These are phyloP conservation scores for Dioscorea dumetorum DNA, from an alignment of 106 monocot species.

Conservation along the genomic window DNA sequence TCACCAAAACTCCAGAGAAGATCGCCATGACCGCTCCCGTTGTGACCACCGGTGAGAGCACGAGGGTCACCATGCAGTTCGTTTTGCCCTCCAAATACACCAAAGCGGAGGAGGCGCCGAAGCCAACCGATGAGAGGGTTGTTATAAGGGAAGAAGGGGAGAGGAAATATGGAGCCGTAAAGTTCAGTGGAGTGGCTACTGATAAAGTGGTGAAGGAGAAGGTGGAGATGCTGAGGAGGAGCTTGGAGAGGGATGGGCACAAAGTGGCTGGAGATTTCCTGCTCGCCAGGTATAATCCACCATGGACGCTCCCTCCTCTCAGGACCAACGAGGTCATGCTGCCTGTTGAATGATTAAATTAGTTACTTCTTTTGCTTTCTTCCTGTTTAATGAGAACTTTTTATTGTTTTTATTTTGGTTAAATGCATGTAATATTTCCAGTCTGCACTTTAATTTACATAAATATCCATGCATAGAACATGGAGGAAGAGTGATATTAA, in stretches of 20 bases:
- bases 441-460: not conserved
- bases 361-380: not conserved
- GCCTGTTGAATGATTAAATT: conserved; percentile 31
- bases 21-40: conserved; percentile 54
- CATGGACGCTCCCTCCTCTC: conserved; percentile 77
- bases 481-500: too few species aligned
- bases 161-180: conserved; percentile 71
- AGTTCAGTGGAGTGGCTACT: conserved; percentile 60
- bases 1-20: conserved; percentile 29
- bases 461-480: too few species aligned
- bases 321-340: conserved; percentile 93
- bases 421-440: too few species aligned
- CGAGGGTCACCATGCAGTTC: conserved; percentile 72
- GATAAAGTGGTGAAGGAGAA: conserved; percentile 55
- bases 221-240: conserved; percentile 47
- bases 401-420: not conserved
- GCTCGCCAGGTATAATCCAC: conserved; percentile 91
- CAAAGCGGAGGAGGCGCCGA: conserved; percentile 69
- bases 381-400: not conserved
- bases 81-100: conserved; percentile 69
- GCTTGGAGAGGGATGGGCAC: conserved; percentile 71
- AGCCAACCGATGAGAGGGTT: conserved; percentile 75
- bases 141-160: conserved; percentile 61
- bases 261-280: conserved; percentile 34
- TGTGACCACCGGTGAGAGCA: conserved; percentile 9